These are phyloP conservation scores for Murraya koenigii DNA, from an alignment of 345 rosid genomes.

Conservation along the genomic window DNA sequence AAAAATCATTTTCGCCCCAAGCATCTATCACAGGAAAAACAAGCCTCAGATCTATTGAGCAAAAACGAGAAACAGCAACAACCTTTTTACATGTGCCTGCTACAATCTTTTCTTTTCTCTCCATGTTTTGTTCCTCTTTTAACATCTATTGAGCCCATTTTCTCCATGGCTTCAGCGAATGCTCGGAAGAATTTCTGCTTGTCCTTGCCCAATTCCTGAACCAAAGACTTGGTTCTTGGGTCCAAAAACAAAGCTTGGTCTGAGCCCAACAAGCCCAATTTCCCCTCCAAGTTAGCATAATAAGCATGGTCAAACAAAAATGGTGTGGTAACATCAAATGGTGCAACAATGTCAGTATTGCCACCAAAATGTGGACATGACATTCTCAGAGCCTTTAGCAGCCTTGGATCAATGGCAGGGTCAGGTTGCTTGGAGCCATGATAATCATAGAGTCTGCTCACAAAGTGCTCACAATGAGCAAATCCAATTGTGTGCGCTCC, in stretches of 20 bases:
- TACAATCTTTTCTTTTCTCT: slow-evolving; percentile 66
- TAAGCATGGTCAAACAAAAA: slow-evolving; percentile 70
- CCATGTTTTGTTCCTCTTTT: slow-evolving; percentile 71
- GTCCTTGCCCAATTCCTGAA: slow-evolving; percentile 45
- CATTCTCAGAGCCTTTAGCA: slow-evolving; percentile 68
- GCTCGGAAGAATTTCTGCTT: slow-evolving; percentile 57
- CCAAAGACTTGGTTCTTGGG: slow-evolving; percentile 56
- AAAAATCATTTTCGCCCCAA: too few species aligned
- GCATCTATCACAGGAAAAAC: too few species aligned
- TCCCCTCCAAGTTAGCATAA: slow-evolving; percentile 48
- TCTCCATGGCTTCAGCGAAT: slow-evolving; percentile 72
- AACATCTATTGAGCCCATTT: slow-evolving; percentile 76
- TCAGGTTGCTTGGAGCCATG: slow-evolving; percentile 59
- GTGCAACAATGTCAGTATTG: slow-evolving; percentile 47
- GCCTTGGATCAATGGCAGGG: slow-evolving; percentile 53
- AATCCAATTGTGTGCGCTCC: slow-evolving; percentile 90
- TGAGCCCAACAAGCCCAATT: slow-evolving; percentile 60
- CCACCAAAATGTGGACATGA: slow-evolving; percentile 61
- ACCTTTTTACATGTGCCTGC: slow-evolving; percentile 33
- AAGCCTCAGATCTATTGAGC: too few species aligned
- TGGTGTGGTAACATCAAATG: slow-evolving; percentile 75
- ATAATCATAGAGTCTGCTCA: slow-evolving; percentile 55
- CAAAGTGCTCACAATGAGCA: slow-evolving; percentile 65
- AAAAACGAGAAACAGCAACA: background rate
- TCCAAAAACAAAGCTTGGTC: slow-evolving; percentile 65